phyloP scores from a whole-genome alignment of 129 eudicot genomes.

The Logfia minima region DNA sequence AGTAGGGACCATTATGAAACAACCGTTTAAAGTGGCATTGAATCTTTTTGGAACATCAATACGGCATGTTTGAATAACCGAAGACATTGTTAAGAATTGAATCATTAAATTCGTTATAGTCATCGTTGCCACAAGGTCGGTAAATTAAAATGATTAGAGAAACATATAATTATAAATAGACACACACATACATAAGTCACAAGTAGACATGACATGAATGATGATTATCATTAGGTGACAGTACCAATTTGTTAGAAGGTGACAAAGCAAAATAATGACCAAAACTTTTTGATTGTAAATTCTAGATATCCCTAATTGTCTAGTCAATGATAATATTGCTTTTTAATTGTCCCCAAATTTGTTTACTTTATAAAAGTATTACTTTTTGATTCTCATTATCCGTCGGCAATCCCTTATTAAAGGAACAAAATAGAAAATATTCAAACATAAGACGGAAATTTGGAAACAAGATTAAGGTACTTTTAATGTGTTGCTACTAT shows the following conservation, averaged over 20 bases:
- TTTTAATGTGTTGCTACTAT: no score
- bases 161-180: background rate
- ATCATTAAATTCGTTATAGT: background rate
- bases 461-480: background rate
- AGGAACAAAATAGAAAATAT: background rate
- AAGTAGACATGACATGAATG: slow-evolving; percentile 11
- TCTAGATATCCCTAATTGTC: slow-evolving; percentile 23
- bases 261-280: slow-evolving; percentile 15
- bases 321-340: background rate
- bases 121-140: no score
- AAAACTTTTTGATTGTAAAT: slow-evolving; percentile 7
- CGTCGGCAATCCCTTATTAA: slow-evolving; percentile 28
- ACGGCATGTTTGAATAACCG: background rate
- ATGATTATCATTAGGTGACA: no score
- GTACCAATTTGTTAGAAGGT: no score
- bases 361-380: background rate
- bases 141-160: no score
- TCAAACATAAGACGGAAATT: slow-evolving; percentile 20
- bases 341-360: slow-evolving; percentile 13
- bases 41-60: background rate
- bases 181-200: background rate
- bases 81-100: background rate
- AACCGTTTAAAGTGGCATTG: background rate
- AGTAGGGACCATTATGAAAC: background rate
- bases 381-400: slow-evolving; percentile 11